Percentiles rank a stretch among this genome's conserved stretches.
Conservation (phyloP, 768 basidiomycete species). For the Sistotremastrum suecicum region DNA sequence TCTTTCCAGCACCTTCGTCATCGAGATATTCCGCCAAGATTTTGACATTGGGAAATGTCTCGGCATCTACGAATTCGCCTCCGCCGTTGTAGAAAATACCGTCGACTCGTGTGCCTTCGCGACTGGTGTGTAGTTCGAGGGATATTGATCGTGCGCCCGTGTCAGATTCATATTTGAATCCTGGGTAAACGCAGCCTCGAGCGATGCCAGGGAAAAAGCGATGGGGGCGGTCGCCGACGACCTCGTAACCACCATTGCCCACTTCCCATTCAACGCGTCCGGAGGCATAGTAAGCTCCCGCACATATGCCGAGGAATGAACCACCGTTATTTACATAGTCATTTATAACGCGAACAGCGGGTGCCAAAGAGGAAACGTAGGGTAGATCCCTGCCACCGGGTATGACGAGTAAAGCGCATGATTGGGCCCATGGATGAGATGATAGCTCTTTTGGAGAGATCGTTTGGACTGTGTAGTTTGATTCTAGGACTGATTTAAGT, state of each 20-base stretch:
- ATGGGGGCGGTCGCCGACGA: constrained; percentile 24
- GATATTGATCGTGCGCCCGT: constrained; percentile 24
- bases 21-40: constrained; percentile 24
- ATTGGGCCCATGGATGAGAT: constrained; percentile 60
- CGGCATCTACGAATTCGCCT: constrained; percentile 21
- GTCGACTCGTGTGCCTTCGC: constrained; percentile 1
- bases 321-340: constrained; percentile 59
- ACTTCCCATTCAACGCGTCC: constrained; percentile 24
- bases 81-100: constrained; percentile 32
- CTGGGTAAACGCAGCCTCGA: constrained; percentile 25
- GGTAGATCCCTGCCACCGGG: constrained; percentile 40
- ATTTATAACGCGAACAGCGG: constrained; percentile 32
- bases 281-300: constrained; percentile 39
- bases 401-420: constrained; percentile 69
- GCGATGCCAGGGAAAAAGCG: constrained; percentile 27
- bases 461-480: constrained; percentile 68
- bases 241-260: constrained; percentile 20
- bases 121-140: constrained; percentile 7
- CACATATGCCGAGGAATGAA: constrained; percentile 50
- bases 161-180: constrained; percentile 28
- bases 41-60: constrained; percentile 9
- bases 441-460: constrained; percentile 42
- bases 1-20: constrained; percentile 10
- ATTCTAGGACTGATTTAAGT: constrained; percentile 44
- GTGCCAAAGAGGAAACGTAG: constrained; percentile 21